These are phyloP conservation scores for Porogramme epimiltina DNA, from an alignment of 1,284 basidiomycete species.

Conservation along the genomic window DNA sequence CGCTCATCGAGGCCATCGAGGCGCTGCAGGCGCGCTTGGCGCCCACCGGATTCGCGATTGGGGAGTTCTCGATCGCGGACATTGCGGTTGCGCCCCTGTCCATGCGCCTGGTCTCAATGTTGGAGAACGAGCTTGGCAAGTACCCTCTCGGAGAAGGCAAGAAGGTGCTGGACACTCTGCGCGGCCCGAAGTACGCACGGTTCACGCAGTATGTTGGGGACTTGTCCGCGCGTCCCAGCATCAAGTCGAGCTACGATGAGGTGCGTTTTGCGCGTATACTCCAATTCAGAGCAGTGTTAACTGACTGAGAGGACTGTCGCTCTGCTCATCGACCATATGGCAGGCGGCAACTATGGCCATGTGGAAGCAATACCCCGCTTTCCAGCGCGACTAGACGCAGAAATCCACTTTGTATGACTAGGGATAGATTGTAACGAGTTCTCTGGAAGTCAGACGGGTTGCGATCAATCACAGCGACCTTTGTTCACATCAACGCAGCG, in stretches of 20 bases:
- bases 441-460: too few species aligned
- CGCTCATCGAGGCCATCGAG: slow-evolving; percentile 35
- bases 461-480: too few species aligned
- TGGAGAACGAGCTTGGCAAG: slow-evolving; percentile 15
- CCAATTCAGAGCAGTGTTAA: neutral
- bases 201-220: slow-evolving; percentile 27
- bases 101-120: slow-evolving; percentile 27
- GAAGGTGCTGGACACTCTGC: slow-evolving; percentile 15
- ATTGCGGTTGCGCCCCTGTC: slow-evolving; percentile 47
- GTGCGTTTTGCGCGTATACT: too few species aligned
- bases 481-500: too few species aligned
- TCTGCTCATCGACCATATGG: neutral
- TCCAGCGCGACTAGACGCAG: neutral
- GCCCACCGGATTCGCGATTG: slow-evolving; percentile 33
- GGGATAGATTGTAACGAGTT: too few species aligned
- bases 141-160: slow-evolving; percentile 4
- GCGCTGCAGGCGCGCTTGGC: slow-evolving; percentile 36
- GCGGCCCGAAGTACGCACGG: slow-evolving; percentile 24
- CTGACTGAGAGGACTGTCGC: neutral
- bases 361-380: neutral
- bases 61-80: slow-evolving; percentile 53
- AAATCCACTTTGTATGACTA: too few species aligned
- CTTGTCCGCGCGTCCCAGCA: slow-evolving; percentile 26
- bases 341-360: neutral
- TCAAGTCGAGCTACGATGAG: slow-evolving; percentile 27